A percentile compares a stretch with the other conserved stretches of the same genome.
phyloP scores from a whole-genome alignment of 164 flowering plant species.

The Nelumbo lutea region DNA sequence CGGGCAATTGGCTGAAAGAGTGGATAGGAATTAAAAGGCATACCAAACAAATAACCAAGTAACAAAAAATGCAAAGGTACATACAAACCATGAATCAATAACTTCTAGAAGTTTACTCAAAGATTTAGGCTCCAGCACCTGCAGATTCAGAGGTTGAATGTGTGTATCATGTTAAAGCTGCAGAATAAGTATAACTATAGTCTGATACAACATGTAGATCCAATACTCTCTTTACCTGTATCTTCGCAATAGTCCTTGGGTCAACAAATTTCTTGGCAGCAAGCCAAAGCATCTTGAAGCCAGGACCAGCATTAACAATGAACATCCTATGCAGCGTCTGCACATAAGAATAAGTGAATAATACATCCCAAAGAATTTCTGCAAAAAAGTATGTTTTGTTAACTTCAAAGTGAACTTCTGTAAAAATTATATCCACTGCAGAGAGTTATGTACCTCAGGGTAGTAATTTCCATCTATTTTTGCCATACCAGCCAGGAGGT shows the following conservation, averaged over 20 bases:
- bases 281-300: conserved; percentile 88
- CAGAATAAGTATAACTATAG: not conserved
- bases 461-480: conserved; percentile 75
- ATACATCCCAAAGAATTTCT: not conserved
- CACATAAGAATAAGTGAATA: not conserved
- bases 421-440: not conserved
- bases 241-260: conserved; percentile 70
- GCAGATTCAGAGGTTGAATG: conserved; percentile 9
- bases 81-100: conserved; percentile 66
- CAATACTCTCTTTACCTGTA: conserved; percentile 48
- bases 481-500: conserved; percentile 59
- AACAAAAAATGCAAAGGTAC: not conserved
- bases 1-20: conserved; percentile 81
- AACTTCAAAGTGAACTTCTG: not conserved
- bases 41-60: not conserved
- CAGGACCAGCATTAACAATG: conserved; percentile 90
- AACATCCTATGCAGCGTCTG: conserved; percentile 89
- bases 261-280: conserved; percentile 85
- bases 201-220: not conserved
- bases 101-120: conserved; percentile 59
- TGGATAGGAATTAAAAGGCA: not conserved
- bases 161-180: conserved; percentile 8
- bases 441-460: conserved; percentile 66
- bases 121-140: conserved; percentile 82
- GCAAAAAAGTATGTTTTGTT: not conserved